Percentiles rank a stretch among this genome's conserved stretches.
phyloP scores from a whole-genome alignment of 306 rosid species.

The Medicago ruthenica region DNA sequence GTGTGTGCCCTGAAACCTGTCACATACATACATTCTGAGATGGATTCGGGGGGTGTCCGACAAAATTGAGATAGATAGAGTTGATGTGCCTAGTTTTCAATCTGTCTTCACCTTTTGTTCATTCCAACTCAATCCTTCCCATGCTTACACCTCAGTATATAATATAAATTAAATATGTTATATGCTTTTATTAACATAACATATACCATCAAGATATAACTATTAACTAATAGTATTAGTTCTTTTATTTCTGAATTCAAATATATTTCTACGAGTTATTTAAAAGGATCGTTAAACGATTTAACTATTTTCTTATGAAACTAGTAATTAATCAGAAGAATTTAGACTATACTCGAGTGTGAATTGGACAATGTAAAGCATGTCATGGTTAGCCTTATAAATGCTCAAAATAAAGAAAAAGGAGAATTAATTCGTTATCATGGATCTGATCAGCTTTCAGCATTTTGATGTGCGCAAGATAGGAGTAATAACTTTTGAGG shows the following conservation, averaged over 20 bases:
- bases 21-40: constrained; percentile 26
- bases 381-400: constrained; percentile 44
- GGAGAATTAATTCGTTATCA: constrained; percentile 32
- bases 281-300: neutral
- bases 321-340: neutral
- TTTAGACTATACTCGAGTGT: neutral
- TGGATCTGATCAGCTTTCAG: constrained; percentile 41
- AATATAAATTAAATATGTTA: neutral
- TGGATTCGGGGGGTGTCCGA: constrained; percentile 27
- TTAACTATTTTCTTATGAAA: neutral
- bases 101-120: constrained; percentile 48
- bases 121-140: constrained; percentile 34
- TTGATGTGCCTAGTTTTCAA: constrained; percentile 35
- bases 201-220: neutral
- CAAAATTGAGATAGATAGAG: constrained; percentile 24
- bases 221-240: no score
- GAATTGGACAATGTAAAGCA: neutral
- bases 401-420: constrained; percentile 4
- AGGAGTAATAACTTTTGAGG: constrained; percentile 45
- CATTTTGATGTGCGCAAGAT: constrained; percentile 46
- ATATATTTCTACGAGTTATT: neutral
- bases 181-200: neutral
- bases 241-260: no score
- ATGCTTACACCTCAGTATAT: neutral
- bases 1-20: constrained; percentile 36